These are phyloP conservation scores for Blastobotrys malaysiensis DNA, from an alignment of 1,139 yeast species.

Conservation along the genomic window DNA sequence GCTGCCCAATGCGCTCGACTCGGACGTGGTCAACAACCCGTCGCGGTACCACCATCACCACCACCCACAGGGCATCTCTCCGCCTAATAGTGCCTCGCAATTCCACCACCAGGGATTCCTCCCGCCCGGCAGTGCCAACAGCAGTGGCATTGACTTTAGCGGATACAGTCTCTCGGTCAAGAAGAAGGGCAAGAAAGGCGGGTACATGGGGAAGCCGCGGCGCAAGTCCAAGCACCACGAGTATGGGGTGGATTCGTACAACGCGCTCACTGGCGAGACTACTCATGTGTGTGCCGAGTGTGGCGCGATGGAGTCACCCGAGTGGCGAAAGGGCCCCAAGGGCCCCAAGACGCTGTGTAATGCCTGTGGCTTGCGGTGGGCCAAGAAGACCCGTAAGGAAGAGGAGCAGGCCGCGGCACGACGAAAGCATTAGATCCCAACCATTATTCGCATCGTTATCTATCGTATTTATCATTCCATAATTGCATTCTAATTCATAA, in stretches of 20 bases:
- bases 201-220: conserved; percentile 12
- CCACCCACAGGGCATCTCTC: conserved; percentile 8
- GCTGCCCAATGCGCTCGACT: conserved; percentile 21
- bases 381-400: conserved; percentile 34
- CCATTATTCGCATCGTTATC: not conserved
- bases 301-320: conserved; percentile 63
- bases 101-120: conserved; percentile 9
- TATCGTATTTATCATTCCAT: not conserved
- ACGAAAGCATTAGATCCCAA: conserved; percentile 6
- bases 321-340: conserved; percentile 63
- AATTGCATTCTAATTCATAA: conserved; percentile 1
- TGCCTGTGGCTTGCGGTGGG: conserved; percentile 59
- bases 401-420: conserved; percentile 13
- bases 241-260: conserved; percentile 7
- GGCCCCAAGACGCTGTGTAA: conserved; percentile 61
- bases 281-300: conserved; percentile 36
- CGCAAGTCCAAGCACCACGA: conserved; percentile 8
- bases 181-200: conserved; percentile 9
- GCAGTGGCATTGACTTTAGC: conserved; percentile 19
- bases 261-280: conserved; percentile 11
- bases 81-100: not conserved
- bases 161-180: conserved; percentile 19
- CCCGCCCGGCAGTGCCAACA: conserved; percentile 6
- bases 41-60: conserved; percentile 9
- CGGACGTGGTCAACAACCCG: not conserved